phyloP scores from a whole-genome alignment of 768 basidiomycete species.

The Tricholoma sp. region DNA sequence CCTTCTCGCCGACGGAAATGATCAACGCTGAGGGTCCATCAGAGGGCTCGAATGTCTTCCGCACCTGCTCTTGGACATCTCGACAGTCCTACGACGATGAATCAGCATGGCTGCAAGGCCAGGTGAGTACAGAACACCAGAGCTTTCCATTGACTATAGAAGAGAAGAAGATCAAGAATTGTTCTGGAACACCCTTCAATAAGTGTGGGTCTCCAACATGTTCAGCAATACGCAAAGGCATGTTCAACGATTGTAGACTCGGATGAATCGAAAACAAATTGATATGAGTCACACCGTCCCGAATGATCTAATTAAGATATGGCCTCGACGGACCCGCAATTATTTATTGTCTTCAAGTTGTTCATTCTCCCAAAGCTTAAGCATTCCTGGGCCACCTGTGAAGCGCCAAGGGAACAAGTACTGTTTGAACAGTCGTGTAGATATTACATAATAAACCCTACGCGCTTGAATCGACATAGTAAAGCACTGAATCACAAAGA shows the following conservation, averaged over 20 bases:
- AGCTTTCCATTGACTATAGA: constrained; percentile 54
- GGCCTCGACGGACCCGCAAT: too few species aligned
- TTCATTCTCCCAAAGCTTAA: too few species aligned
- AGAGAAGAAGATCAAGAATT: constrained; percentile 66
- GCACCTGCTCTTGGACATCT: constrained; percentile 51
- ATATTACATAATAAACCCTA: constrained; percentile 28
- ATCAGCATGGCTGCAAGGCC: background rate
- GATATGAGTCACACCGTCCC: too few species aligned
- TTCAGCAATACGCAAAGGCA: constrained; percentile 47
- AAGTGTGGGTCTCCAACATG: constrained; percentile 29
- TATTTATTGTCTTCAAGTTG: too few species aligned
- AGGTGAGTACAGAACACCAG: constrained; percentile 66
- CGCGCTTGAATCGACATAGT: constrained; percentile 32
- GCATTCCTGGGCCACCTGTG: too few species aligned
- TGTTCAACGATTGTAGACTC: constrained; percentile 19
- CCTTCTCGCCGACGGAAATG: constrained; percentile 62
- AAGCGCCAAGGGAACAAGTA: background rate
- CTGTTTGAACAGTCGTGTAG: too few species aligned
- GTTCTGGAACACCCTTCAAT: constrained; percentile 38
- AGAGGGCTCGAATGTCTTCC: constrained; percentile 40
- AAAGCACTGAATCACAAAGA: constrained; percentile 29
- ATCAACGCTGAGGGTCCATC: constrained; percentile 50
- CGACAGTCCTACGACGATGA: constrained; percentile 49
- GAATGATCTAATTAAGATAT: too few species aligned
- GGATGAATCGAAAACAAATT: too few species aligned